These are phyloP conservation scores for Boletus subcaerulescens DNA, from an alignment of 768 basidiomycete genomes.

Conservation along the genomic window DNA sequence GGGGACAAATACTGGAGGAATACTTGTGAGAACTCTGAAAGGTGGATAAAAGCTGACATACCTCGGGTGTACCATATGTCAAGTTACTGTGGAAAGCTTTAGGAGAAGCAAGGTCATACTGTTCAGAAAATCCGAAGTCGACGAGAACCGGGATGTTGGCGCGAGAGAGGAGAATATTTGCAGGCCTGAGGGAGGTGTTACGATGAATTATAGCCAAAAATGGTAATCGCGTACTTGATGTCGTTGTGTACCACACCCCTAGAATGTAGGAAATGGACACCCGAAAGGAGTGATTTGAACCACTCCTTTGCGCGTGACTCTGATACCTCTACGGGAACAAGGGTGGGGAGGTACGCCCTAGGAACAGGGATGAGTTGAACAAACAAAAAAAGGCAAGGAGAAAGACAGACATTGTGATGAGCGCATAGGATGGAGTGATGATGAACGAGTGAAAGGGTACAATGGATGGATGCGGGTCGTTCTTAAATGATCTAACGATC, in stretches of 20 bases:
- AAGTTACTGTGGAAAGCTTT: slow-evolving; percentile 80
- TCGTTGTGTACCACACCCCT: slow-evolving; percentile 90
- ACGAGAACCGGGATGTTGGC: slow-evolving; percentile 84
- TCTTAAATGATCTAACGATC: slow-evolving; percentile 80
- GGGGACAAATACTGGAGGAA: slow-evolving; percentile 78
- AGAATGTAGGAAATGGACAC: slow-evolving; percentile 78
- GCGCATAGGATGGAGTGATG: slow-evolving; percentile 85
- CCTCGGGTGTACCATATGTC: slow-evolving; percentile 90
- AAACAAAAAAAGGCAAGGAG: neutral
- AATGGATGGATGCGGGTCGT: slow-evolving; percentile 87
- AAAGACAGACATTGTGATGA: slow-evolving; percentile 81
- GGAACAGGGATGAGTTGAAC: slow-evolving; percentile 7
- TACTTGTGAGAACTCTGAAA: neutral
- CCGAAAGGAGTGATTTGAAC: slow-evolving; percentile 81
- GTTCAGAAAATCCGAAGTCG: slow-evolving; percentile 96
- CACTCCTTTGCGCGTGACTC: slow-evolving; percentile 75
- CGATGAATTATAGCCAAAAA: neutral
- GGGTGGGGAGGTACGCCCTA: slow-evolving; percentile 85
- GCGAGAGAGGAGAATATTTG: slow-evolving; percentile 84
- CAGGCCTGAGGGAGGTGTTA: slow-evolving; percentile 52
- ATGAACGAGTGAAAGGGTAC: slow-evolving; percentile 93
- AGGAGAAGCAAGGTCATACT: slow-evolving; percentile 61
- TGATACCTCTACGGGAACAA: slow-evolving; percentile 85
- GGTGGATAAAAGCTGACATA: slow-evolving; percentile 27
- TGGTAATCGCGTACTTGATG: slow-evolving; percentile 67